Percentiles rank a stretch among this genome's conserved stretches.
phyloP scores from a whole-genome alignment of 176 grass and related monocot species.

The Raddia guianensis region DNA sequence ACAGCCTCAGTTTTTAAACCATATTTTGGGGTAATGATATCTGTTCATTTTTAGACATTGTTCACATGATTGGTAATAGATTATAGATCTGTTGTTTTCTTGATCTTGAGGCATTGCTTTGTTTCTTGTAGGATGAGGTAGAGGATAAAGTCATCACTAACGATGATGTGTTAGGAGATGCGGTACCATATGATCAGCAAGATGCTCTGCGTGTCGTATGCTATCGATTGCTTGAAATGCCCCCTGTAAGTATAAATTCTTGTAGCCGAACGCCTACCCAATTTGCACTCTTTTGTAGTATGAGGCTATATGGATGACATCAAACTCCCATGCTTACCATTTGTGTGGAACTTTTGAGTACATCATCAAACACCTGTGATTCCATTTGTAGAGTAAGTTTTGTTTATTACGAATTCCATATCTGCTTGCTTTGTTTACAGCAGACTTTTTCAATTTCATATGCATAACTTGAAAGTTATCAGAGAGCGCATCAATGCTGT shows the following conservation, averaged over 20 bases:
- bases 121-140: slow-evolving; percentile 60
- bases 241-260: slow-evolving; percentile 55
- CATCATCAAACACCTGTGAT: neutral
- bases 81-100: slow-evolving; percentile 24
- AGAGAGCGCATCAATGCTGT: slow-evolving; percentile 7
- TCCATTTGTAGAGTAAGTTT: neutral
- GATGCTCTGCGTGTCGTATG: slow-evolving; percentile 71
- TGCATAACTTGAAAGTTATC: neutral
- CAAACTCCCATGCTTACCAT: neutral
- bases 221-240: slow-evolving; percentile 83
- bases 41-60: neutral
- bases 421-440: slow-evolving; percentile 4
- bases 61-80: neutral
- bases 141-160: slow-evolving; percentile 84
- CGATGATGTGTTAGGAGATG: slow-evolving; percentile 87
- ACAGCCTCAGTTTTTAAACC: neutral
- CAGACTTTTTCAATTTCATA: neutral
- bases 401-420: neutral
- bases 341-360: slow-evolving; percentile 23
- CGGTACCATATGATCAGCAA: slow-evolving; percentile 79
- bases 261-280: neutral
- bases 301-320: slow-evolving; percentile 18
- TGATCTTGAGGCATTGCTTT: slow-evolving; percentile 2
- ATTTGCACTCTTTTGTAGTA: neutral
- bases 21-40: neutral